These are phyloP conservation scores for Trichoderma endophyticum DNA, from an alignment of 2,329 filamentous ascomycete species.

Conservation along the genomic window DNA sequence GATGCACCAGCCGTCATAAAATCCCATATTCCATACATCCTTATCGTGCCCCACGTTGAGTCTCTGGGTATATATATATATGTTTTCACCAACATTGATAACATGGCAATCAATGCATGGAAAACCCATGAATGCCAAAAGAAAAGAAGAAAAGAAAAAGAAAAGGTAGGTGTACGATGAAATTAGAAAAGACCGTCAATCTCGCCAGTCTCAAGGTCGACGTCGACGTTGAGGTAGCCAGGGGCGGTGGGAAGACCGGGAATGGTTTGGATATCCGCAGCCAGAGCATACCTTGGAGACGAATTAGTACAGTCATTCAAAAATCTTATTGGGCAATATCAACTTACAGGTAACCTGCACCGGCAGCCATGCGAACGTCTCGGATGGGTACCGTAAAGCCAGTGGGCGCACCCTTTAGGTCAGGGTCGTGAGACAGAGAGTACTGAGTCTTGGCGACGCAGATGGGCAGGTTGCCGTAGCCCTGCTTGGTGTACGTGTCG, in stretches of 20 bases:
- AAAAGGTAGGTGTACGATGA: background rate
- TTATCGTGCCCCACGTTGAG: constrained; percentile 19
- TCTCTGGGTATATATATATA: constrained; percentile 13
- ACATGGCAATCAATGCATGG: background rate
- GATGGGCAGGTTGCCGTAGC: constrained; percentile 88
- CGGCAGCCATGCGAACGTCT: constrained; percentile 90
- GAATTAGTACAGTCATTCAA: constrained; percentile 31
- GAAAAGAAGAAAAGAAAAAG: background rate
- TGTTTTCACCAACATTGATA: constrained; percentile 3
- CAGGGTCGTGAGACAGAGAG: constrained; percentile 87
- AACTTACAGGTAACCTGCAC: constrained; percentile 83
- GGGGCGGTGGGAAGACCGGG: constrained; percentile 92
- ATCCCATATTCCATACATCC: constrained; percentile 5
- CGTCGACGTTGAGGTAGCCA: constrained; percentile 91
- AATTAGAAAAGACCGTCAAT: constrained; percentile 83
- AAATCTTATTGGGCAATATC: background rate
- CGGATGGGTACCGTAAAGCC: constrained; percentile 94
- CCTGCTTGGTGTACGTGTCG: constrained; percentile 88
- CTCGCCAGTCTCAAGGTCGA: constrained; percentile 77
- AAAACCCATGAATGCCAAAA: constrained; percentile 1
- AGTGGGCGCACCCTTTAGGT: constrained; percentile 89
- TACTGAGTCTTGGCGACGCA: constrained; percentile 99
- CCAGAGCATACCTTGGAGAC: constrained; percentile 71
- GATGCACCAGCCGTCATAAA: constrained; percentile 16
- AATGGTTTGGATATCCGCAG: constrained; percentile 97